Evolutionary conservation across 306 rosid genomes (phyloP), one percentile per base, ranked within the genome.

Genomic region (Abrus precatorius): DNA sequence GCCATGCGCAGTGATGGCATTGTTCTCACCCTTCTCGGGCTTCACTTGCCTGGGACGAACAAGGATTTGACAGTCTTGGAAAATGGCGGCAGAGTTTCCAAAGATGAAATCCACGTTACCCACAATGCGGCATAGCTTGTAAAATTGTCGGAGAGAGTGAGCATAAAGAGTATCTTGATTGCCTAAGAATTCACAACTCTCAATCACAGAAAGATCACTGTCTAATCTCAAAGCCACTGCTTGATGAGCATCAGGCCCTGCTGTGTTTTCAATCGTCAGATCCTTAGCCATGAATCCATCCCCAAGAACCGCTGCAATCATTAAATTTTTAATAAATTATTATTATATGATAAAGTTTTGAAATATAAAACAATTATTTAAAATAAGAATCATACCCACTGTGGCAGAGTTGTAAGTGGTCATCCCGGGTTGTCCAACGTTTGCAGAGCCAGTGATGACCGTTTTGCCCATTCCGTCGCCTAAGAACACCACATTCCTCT

Each of bases 111-210:
- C 98, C 0, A 95, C 98, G 7, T 93, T 95, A 75, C 98, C 99
- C 5, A 65, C 12, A 2, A 95, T 93, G 14, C 81, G 80, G 72
- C 99, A 93, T 0, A 92, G 87, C 43, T 93, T 95, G 84, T 95
- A 95, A 57, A 91, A 88, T 33, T 95, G 99, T 9, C 98, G 92
- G 0, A 93, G 91, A 3, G 96, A 76, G 44, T 85, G 98, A 5
- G 93, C 99, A n/a, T 95, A 95, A 6, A 95, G 89, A 2, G 99
- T 93, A 36, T 95, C 99, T 72, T 95, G 99, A 53, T 95, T 91
- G 44, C 99, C 98, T 8, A 88, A 1, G 80, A 95, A 90, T 68
- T 93, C 98, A 3, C 94, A 90, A 50, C 80, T 87, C 73, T 95
- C 91, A 3, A 95, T 74, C 0, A 90, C 74, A 0, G 96, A 95